A percentile compares a stretch with the other conserved stretches of the same genome.
Conservation (phyloP, 2,329 filamentous ascomycete species). For the Monosporascus sp. region DNA sequence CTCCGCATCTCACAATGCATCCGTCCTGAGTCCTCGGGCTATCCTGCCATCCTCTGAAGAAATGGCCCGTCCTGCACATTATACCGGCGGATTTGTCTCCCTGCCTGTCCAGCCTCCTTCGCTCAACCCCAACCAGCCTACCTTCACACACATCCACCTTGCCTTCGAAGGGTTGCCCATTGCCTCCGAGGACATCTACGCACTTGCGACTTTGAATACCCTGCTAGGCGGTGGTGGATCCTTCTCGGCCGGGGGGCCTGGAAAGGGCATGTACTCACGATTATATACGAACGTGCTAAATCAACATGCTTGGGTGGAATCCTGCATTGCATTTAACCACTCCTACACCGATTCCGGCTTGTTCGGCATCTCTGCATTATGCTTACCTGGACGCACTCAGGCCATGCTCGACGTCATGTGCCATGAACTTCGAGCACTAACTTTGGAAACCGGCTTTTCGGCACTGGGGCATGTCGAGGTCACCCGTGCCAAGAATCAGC, state of each 20-base stretch:
- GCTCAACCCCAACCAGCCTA: constrained; percentile 68
- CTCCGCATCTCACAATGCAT: constrained; percentile 59
- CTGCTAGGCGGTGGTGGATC: constrained; percentile 93
- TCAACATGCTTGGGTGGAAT: constrained; percentile 96
- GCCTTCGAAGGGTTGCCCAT: constrained; percentile 95
- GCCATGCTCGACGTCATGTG: constrained; percentile 95
- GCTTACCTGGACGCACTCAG: constrained; percentile 69
- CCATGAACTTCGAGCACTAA: constrained; percentile 75
- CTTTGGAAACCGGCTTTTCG: constrained; percentile 67
- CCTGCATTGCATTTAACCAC: constrained; percentile 94
- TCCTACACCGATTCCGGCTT: constrained; percentile 93
- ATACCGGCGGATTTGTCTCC: constrained; percentile 89
- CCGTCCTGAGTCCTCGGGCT: constrained; percentile 43
- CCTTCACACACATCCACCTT: constrained; percentile 88
- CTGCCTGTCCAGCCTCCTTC: constrained; percentile 77
- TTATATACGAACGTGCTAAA: constrained; percentile 98
- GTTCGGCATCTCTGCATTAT: constrained; percentile 88
- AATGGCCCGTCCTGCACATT: constrained; percentile 64
- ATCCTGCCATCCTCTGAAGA: constrained; percentile 44
- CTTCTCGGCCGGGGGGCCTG: constrained; percentile 92
- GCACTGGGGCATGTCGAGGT: constrained; percentile 74
- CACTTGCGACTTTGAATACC: constrained; percentile 89
- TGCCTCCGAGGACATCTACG: constrained; percentile 87
- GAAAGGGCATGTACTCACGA: constrained; percentile 98
- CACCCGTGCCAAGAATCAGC: constrained; percentile 91